Base-by-base conservation (phyloP, 2,329 filamentous ascomycete species). In the Ciborinia camelliae region DNA sequence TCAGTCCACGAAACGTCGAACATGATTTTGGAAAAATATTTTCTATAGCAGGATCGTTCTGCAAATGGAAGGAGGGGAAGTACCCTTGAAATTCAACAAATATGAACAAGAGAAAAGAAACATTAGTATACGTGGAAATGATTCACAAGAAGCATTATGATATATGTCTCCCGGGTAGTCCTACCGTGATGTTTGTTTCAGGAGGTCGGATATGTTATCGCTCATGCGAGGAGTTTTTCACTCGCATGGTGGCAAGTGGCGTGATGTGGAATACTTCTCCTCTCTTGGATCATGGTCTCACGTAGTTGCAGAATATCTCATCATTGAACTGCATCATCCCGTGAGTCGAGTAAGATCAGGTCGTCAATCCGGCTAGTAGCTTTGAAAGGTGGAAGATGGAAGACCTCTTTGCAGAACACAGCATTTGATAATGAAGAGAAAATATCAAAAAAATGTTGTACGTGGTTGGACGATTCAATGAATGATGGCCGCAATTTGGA, bases 1-100 rank as follows among this genome's bases (percentile, higher is more conserved):
- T 75, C 73, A 9, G 67, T 68, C 72, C 73, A 75, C 48, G 72
- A 70, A 54, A 73, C 71, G 62, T 75, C 73, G 63, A 75, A 75
- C 74, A 75, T 75, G 18, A 23, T 53, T 50, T 59, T n/a, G n/a
- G 26, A n/a, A 26, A 66, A 62, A 66, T 30, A 6, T 18, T 39
- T 26, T 68, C 57, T 63, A 35, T 59, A 67, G 65, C 52, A 62
- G 41, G n/a, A 28, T 53, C 10, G 7, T 37, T 66, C 53, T 68
- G 64, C 53, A 41, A 59, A 37, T 50, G 14, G 35, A 39, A 43
- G 45, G 41, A 48, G 35, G 41, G 30, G 32, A 59, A 57, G 45
- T 41, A 58, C 53, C 52, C 53, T 50, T 63, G 62, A 63, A 63
- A 41, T 48, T 23, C 53, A 58, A 32, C 26, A 18, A 18, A 51